Evolutionary conservation across 2,329 filamentous ascomycete genomes (phyloP).

Genomic region (Cytospora piceicola): DNA sequence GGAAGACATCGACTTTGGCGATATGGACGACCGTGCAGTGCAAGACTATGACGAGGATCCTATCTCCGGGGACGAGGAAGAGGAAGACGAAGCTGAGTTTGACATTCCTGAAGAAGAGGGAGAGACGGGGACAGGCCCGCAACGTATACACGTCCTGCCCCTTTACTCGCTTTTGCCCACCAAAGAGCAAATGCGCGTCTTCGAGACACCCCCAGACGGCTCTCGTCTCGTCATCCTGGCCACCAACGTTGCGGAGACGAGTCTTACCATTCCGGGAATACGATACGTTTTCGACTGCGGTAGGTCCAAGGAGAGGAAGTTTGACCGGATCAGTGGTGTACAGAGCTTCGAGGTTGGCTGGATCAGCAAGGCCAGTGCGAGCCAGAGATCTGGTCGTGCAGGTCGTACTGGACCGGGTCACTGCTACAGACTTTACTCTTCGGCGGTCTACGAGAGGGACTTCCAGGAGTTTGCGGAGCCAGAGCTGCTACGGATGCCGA

Average conservation of each 20-base stretch:
- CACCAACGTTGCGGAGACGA: conserved; percentile 96
- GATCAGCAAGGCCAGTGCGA: conserved; percentile 97
- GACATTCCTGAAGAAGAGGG: conserved; percentile 68
- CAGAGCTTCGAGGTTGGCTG: conserved; percentile 95
- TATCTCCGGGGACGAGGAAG: conserved; percentile 62
- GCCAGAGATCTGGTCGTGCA: conserved; percentile 88
- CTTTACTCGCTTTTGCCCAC: conserved; percentile 92
- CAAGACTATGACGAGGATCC: conserved; percentile 64
- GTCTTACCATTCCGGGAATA: conserved; percentile 93
- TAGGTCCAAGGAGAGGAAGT: conserved; percentile 87
- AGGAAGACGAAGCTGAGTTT: conserved; percentile 68
- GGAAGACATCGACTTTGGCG: conserved; percentile 85
- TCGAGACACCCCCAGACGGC: conserved; percentile 80
- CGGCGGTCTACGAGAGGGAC: conserved; percentile 88
- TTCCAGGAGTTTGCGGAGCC: conserved; percentile 86
- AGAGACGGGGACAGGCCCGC: conserved; percentile 61
- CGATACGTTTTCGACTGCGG: conserved; percentile 96
- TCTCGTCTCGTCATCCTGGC: conserved; percentile 86
- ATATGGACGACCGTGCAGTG: conserved; percentile 62
- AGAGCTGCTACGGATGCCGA: conserved; percentile 87
- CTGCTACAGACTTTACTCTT: conserved; percentile 93
- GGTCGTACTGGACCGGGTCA: conserved; percentile 95
- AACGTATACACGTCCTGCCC: conserved; percentile 86
- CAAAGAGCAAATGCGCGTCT: conserved; percentile 87
- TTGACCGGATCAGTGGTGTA: conserved; percentile 84